These are phyloP conservation scores for Podospora appendiculata DNA, from an alignment of 495 filamentous ascomycete genomes.

Conservation along the genomic window DNA sequence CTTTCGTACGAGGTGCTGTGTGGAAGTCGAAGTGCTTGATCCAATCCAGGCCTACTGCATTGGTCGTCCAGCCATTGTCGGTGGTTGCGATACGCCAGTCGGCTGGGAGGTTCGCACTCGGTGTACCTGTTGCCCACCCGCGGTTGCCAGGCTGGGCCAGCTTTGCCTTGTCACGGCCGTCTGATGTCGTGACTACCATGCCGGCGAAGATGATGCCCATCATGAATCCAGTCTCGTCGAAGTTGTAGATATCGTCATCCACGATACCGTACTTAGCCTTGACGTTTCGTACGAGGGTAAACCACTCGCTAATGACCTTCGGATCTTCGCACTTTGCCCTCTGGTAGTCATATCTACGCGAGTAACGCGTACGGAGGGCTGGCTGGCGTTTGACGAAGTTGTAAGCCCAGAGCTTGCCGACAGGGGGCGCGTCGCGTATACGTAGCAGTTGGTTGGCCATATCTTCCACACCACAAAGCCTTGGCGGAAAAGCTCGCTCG, in stretches of 20 bases:
- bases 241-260: background rate
- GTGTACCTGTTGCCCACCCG: background rate
- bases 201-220: background rate
- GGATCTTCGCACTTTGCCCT: background rate
- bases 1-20: too few species aligned
- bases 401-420: too few species aligned
- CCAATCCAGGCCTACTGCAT: too few species aligned
- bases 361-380: background rate
- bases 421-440: too few species aligned
- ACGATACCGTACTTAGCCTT: constrained; percentile 1
- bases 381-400: too few species aligned
- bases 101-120: background rate
- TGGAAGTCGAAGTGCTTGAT: too few species aligned
- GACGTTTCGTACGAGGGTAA: too few species aligned
- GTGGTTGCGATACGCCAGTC: background rate
- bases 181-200: constrained; percentile 1
- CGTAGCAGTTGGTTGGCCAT: too few species aligned
- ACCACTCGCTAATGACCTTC: background rate
- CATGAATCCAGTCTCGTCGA: background rate
- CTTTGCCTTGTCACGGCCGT: background rate
- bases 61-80: background rate
- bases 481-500: background rate
- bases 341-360: background rate
- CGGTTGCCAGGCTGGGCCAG: background rate
- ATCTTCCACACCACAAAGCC: too few species aligned